Evolutionary conservation across 257 asterid species (phyloP), one percentile per base, ranked within the genome.

Genomic region (Solanum neorickii): DNA sequence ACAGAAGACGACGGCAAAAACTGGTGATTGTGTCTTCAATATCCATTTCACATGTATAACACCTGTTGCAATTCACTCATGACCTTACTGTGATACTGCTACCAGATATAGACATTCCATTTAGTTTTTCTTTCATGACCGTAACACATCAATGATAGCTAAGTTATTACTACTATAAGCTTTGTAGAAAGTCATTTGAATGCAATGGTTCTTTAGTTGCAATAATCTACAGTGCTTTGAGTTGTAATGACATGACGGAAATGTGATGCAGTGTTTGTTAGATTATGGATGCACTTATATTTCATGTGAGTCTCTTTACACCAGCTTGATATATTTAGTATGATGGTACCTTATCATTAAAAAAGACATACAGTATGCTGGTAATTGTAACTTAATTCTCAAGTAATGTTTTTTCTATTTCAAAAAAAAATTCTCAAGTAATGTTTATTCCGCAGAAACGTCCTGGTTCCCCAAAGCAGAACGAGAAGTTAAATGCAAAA

Each of bases 401-500:
- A 33, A 87, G 66, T 77, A 31, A 72, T 84, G 66, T 90, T 90
- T 85, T 37, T 37, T 37, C 6, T 35, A 37, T 37, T 37, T 37
- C 1, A 37, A 37, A 37, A 37, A 6, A 6, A 1, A 5, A 37
- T 37, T 37, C 39, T 37, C 39, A 37, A 87, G 66, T 77, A 37
- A 72, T 84, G 66, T 90, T 90, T 85, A 62, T 89, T 91, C 89
- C 21, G 93, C 96, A 95, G 99, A 94, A 91, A 47, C 77, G 93
- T 90, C 97, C 97, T 86, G 98, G 94, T 88, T 94, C 98, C 85
- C 98, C 97, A 49, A 93, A 87, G 92, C 97, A 93, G 91, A 94
- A 82, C 86, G 98, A 93, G 86, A 93, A 88, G 86, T 88, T 93
- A 59, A 93, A 88, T 91, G 93, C 94, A 80, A 97, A 93, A 91